Base-by-base conservation (phyloP, 139 green algal genomes). In the Volvox africanus region DNA sequence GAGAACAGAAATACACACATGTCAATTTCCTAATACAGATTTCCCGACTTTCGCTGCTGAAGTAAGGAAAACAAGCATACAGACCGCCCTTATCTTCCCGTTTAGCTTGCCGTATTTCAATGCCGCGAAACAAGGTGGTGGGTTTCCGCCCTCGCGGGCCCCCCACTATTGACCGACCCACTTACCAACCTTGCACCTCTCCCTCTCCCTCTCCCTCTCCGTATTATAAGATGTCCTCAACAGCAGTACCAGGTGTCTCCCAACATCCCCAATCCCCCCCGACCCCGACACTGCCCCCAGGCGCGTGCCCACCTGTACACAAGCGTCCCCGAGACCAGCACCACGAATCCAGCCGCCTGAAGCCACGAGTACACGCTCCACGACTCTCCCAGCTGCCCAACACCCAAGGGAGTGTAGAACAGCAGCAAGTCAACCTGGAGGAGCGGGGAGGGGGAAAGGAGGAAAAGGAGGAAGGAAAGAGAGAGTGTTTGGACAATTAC, bases 351-450 rank as follows among this genome's bases (percentile, higher is more conserved):
- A 55, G 80, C 87, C 20, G 89, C 89, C 73, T 97, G 95, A 81
- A 97, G 86, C 81, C 87, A 95, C 14, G 89, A 94, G 92, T 95
- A 97, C 0, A 77, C 22, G 28, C 76, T 94, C 95, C 94, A 96
- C 2, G 37, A 75, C 94, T 97, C 95, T 0, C 95, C 95, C 71
- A 97, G 89, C 80, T 89, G 80, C 24, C 92, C 93, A 81, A 92
- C 73, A 32, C 91, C 90, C 67, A 94, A 75, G 9, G 44, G 44
- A 9, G 44, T 55, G 95, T 97, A 97, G 92, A 94, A 96, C 75
- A 97, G 93, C 50, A 89, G 22, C 84, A 97, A 90, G 80, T 92
- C 95, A 14, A 94, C 86, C 91, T 93, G 65, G 19, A 28, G 30
- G 6, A 35, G 62, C 33, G 12, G 5, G 9, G 32, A 36, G 33